These are phyloP conservation scores for Cylindrotheca closterium DNA, from an alignment of 108 stramenopile species.

Conservation along the genomic window DNA sequence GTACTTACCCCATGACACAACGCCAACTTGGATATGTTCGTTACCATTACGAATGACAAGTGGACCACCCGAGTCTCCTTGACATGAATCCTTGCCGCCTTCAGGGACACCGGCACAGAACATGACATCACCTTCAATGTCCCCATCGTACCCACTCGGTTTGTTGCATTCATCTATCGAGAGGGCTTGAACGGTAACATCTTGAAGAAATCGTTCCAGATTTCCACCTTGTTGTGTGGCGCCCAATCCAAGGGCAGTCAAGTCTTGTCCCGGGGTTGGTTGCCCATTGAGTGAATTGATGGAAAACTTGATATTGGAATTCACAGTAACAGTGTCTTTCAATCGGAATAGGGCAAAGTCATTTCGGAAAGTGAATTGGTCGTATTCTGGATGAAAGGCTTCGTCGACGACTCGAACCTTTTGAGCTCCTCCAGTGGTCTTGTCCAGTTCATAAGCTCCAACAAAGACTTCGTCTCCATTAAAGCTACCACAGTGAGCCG, in stretches of 20 bases:
- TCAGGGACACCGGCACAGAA: conserved; percentile 34
- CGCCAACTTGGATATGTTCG: conserved; percentile 12
- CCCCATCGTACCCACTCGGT: conserved; percentile 12
- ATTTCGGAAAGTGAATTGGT: conserved; percentile 14
- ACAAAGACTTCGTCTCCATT: conserved; percentile 14
- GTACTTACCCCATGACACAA: conserved; percentile 29
- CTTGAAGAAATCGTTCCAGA: conserved; percentile 18
- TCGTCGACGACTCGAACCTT: neutral
- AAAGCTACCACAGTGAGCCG: conserved; percentile 39
- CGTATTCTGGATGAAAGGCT: conserved; percentile 32
- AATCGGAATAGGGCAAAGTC: conserved; percentile 37
- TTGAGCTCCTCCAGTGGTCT: neutral
- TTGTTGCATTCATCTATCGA: conserved; percentile 10
- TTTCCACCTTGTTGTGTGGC: conserved; percentile 9
- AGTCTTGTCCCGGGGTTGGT: conserved; percentile 13
- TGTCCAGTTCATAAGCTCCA: conserved; percentile 7
- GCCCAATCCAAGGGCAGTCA: conserved; percentile 55
- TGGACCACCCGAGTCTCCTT: conserved; percentile 62
- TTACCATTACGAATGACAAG: conserved; percentile 21
- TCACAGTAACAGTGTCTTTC: conserved; percentile 17
- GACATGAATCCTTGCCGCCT: conserved; percentile 36
- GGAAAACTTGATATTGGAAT: conserved; percentile 11
- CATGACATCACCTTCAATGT: conserved; percentile 15
- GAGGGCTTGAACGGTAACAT: conserved; percentile 26
- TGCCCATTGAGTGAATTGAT: conserved; percentile 32